phyloP scores from a whole-genome alignment of 169 alveolate genomes.

The Cryptosporidium sp. region DNA sequence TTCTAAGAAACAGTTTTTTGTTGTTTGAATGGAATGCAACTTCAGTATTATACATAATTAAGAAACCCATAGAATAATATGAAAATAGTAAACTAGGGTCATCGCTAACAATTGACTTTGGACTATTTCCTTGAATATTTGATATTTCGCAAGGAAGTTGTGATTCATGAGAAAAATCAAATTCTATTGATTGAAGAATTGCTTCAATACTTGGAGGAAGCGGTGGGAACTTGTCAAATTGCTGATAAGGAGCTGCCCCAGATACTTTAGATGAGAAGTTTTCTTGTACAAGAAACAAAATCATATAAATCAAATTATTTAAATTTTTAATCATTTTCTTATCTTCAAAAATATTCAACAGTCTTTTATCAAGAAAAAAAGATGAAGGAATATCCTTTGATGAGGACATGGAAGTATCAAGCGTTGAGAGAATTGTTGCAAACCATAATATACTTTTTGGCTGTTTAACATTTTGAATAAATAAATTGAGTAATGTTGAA shows the following conservation, averaged over 20 bases:
- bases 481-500: slow-evolving; percentile 28
- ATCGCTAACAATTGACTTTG: slow-evolving; percentile 59
- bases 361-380: slow-evolving; percentile 21
- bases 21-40: slow-evolving; percentile 14
- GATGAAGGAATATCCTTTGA: slow-evolving; percentile 28
- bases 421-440: slow-evolving; percentile 64
- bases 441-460: slow-evolving; percentile 71
- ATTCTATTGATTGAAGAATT: slow-evolving; percentile 62
- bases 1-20: slow-evolving; percentile 33
- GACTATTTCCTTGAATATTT: background rate
- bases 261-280: slow-evolving; percentile 40
- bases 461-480: slow-evolving; percentile 42
- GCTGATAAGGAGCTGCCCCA: slow-evolving; percentile 20
- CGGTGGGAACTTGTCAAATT: slow-evolving; percentile 56
- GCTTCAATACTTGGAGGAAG: slow-evolving; percentile 73
- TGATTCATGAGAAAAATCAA: background rate
- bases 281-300: slow-evolving; percentile 28
- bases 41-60: slow-evolving; percentile 69
- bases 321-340: slow-evolving; percentile 34
- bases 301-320: slow-evolving; percentile 43
- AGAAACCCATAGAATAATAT: slow-evolving; percentile 61
- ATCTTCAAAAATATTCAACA: slow-evolving; percentile 33
- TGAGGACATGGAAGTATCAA: slow-evolving; percentile 49
- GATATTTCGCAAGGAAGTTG: background rate
- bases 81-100: slow-evolving; percentile 67